A percentile compares a stretch with the other conserved stretches of the same genome.
These are phyloP conservation scores for Zea luxurians DNA, from an alignment of 176 grass and related monocot species.

Conservation along the genomic window DNA sequence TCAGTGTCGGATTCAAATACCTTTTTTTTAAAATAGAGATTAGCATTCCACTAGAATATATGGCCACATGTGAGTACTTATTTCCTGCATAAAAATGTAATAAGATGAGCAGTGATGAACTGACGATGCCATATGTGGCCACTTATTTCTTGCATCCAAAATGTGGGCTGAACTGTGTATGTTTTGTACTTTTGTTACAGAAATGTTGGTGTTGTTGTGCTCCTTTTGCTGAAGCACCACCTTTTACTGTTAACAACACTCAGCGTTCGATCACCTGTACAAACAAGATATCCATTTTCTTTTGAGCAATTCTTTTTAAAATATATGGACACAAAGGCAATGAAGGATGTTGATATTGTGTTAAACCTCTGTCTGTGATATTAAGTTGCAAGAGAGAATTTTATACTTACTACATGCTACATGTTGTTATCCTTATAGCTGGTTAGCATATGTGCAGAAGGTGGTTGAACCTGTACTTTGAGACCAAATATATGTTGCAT, in stretches of 20 bases:
- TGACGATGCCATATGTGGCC: background rate
- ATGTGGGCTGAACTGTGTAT: background rate
- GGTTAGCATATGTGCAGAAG: background rate
- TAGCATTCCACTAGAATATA: background rate
- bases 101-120: slow-evolving; percentile 4
- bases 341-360: background rate
- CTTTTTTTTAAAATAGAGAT: background rate
- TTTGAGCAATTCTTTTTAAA: background rate
- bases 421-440: background rate
- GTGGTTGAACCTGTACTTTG: slow-evolving; percentile 12
- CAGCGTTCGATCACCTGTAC: background rate
- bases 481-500: background rate
- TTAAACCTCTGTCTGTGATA: background rate
- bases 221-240: background rate
- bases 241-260: background rate
- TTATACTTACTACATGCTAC: background rate
- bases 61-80: background rate
- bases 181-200: background rate
- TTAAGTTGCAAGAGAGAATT: background rate
- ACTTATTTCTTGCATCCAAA: background rate
- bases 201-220: background rate
- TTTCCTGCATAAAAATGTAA: background rate
- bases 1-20: too few species aligned
- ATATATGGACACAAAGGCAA: background rate
- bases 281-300: background rate